phyloP scores from a whole-genome alignment of 352 stramenopile genomes.

The Peronosclerospora sorghi region DNA sequence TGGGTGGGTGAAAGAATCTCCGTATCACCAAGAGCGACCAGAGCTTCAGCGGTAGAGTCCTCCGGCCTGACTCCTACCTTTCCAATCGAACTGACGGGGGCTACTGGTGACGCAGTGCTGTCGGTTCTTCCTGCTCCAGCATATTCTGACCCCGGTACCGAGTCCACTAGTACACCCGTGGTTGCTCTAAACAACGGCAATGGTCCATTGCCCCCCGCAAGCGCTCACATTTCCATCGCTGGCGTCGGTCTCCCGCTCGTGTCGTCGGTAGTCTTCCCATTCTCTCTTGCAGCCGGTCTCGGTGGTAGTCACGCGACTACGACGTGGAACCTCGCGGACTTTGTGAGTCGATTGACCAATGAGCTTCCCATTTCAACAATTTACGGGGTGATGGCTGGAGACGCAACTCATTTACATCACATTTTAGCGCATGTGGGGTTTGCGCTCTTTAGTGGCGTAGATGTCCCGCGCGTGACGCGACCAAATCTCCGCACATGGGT shows the following conservation, averaged over 20 bases:
- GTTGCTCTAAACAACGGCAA: neutral
- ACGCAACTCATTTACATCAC: slow-evolving; percentile 38
- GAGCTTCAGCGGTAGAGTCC: neutral
- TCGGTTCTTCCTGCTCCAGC: neutral
- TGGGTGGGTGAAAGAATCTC: neutral
- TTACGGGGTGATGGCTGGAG: slow-evolving; percentile 39
- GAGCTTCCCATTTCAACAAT: slow-evolving; percentile 38
- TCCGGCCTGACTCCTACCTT: slow-evolving; percentile 10
- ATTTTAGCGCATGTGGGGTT: slow-evolving; percentile 46
- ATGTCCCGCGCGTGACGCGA: slow-evolving; percentile 49
- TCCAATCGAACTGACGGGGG: slow-evolving; percentile 11
- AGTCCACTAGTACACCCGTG: neutral
- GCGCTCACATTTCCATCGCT: slow-evolving; percentile 23
- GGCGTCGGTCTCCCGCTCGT: slow-evolving; percentile 27
- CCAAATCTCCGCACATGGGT: slow-evolving; percentile 46
- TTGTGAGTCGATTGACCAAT: slow-evolving; percentile 32
- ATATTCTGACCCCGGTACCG: slow-evolving; percentile 1
- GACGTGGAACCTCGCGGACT: slow-evolving; percentile 51
- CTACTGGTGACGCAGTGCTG: neutral
- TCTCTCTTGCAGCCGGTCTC: slow-evolving; percentile 29
- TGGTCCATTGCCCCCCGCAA: slow-evolving; percentile 1
- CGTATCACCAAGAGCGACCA: neutral
- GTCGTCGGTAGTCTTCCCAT: slow-evolving; percentile 46
- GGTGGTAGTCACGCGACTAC: slow-evolving; percentile 27
- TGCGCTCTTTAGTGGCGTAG: slow-evolving; percentile 44